These are phyloP conservation scores for Grosmannia penicillata DNA, from an alignment of 2,329 filamentous ascomycete genomes.

Conservation along the genomic window DNA sequence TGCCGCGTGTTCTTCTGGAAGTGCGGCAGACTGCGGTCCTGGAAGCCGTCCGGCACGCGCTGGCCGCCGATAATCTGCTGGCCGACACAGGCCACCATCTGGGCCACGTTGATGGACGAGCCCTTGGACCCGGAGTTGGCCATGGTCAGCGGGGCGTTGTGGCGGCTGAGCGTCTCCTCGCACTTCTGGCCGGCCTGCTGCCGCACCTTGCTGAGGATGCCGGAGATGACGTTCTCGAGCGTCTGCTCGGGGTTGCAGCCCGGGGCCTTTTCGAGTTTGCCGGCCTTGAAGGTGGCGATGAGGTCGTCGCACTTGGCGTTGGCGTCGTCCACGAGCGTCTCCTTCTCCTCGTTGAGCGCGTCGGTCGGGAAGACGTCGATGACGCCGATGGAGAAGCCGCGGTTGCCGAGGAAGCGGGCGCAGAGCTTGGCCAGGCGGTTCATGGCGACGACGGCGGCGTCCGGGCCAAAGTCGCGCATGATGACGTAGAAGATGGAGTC, in stretches of 20 bases:
- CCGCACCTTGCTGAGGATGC: conserved; percentile 82
- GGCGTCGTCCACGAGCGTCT: conserved; percentile 59
- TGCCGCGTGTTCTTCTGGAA: conserved; percentile 88
- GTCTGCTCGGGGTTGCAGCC: conserved; percentile 88
- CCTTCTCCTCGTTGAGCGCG: conserved; percentile 56
- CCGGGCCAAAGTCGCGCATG: conserved; percentile 83
- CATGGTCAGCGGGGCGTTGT: conserved; percentile 93
- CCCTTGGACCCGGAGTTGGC: conserved; percentile 95
- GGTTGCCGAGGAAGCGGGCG: conserved; percentile 73
- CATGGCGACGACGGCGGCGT: conserved; percentile 82
- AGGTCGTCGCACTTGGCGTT: conserved; percentile 72
- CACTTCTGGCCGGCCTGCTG: conserved; percentile 83
- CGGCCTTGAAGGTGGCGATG: conserved; percentile 65
- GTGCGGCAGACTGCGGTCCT: conserved; percentile 86
- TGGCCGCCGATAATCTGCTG: conserved; percentile 94
- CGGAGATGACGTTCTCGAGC: conserved; percentile 78
- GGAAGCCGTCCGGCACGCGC: conserved; percentile 90
- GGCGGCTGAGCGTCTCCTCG: conserved; percentile 75
- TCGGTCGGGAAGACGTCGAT: conserved; percentile 81
- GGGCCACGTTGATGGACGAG: conserved; percentile 93
- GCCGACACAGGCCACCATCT: conserved; percentile 95
- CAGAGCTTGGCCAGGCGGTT: conserved; percentile 85
- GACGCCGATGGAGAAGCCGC: conserved; percentile 92
- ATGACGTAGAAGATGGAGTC: conserved; percentile 97
- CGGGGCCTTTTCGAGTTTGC: conserved; percentile 70